phyloP scores from a whole-genome alignment of 805 yeast species.

The Hanseniaspora hatyaiensis region DNA sequence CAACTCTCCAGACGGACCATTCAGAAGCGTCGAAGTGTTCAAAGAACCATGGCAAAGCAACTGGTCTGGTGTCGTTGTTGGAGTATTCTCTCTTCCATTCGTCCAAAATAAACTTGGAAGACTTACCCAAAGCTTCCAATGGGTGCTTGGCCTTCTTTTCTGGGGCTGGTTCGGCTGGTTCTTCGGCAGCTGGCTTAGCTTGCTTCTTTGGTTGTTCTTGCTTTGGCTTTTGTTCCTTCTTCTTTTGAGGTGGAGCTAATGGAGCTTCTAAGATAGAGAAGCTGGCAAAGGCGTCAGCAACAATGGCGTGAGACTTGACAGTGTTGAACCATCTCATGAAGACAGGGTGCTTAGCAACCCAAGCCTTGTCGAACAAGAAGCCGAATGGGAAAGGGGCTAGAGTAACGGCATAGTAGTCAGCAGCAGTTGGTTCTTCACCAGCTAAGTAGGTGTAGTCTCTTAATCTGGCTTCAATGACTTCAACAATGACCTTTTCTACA shows the following conservation, averaged over 20 bases:
- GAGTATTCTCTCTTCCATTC: constrained; percentile 96
- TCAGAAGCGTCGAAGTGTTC: constrained; percentile 81
- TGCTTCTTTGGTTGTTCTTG: constrained; percentile 30
- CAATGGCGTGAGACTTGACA: constrained; percentile 31
- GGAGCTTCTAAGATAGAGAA: constrained; percentile 55
- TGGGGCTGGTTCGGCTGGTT: constrained; percentile 22
- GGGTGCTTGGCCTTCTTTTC: constrained; percentile 84
- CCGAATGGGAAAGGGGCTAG: constrained; percentile 44
- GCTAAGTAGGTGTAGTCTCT: constrained; percentile 54
- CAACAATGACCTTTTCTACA: constrained; percentile 31
- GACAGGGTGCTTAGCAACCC: constrained; percentile 54
- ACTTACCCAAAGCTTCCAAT: constrained; percentile 64
- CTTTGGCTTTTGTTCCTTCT: constrained; percentile 44
- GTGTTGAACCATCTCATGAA: constrained; percentile 64
- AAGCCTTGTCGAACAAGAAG: constrained; percentile 48
- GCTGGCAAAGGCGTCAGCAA: constrained; percentile 39
- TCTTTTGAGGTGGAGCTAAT: constrained; percentile 64
- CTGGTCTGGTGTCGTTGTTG: constrained; percentile 90
- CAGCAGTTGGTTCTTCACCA: constrained; percentile 54
- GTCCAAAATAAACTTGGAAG: constrained; percentile 54
- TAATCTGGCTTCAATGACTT: constrained; percentile 46
- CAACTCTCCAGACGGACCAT: constrained; percentile 91
- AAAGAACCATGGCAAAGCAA: constrained; percentile 98
- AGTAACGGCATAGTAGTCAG: constrained; percentile 50
- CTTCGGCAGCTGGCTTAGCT: constrained; percentile 22